phyloP scores from a whole-genome alignment of 441 rosid genomes.

The Aquilaria agallochum region DNA sequence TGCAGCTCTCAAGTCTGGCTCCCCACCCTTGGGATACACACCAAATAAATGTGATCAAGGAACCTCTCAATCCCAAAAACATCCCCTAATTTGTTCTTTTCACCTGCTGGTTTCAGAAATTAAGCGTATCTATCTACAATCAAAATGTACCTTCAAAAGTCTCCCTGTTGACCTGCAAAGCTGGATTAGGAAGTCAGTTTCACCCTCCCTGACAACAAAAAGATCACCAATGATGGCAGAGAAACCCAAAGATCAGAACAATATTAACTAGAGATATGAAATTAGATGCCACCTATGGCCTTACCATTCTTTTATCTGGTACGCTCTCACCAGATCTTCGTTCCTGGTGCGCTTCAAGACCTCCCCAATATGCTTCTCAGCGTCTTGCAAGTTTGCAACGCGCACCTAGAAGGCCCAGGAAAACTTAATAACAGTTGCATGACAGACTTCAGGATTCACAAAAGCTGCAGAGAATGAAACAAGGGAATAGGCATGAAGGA shows the following conservation, averaged over 20 bases:
- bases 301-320: conserved; percentile 39
- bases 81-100: no score
- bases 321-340: conserved; percentile 83
- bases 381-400: conserved; percentile 86
- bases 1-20: conserved; percentile 77
- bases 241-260: no score
- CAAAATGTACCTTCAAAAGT: conserved; percentile 60
- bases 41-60: no score
- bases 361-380: conserved; percentile 90
- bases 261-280: no score
- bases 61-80: no score
- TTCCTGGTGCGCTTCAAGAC: conserved; percentile 88
- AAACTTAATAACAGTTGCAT: no score
- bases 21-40: conserved; percentile 60
- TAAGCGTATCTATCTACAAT: background rate
- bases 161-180: conserved; percentile 77
- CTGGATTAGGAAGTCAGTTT: conserved; percentile 78
- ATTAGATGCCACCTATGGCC: no score
- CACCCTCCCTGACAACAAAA: conserved; percentile 60
- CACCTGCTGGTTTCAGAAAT: no score
- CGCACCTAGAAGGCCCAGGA: conserved; percentile 46
- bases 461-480: no score
- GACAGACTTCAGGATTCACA: no score
- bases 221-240: conserved; percentile 47
- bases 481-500: no score